These are phyloP conservation scores for Stylosanthes scabra DNA, from an alignment of 331 rosid species.

Conservation along the genomic window DNA sequence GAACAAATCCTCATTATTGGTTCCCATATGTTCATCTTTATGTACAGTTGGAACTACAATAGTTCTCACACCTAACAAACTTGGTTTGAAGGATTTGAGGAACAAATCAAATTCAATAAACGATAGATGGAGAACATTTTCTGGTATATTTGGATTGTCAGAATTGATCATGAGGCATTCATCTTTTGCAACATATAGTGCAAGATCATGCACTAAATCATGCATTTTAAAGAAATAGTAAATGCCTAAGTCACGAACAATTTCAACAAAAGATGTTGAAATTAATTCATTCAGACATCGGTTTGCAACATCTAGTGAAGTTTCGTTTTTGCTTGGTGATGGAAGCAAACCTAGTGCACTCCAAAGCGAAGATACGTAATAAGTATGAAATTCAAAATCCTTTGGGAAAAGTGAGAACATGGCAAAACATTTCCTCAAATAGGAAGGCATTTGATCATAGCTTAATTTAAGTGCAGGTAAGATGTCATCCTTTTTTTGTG, in stretches of 20 bases:
- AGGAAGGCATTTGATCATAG: too few relatives aligned
- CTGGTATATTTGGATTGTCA: background rate
- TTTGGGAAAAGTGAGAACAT: constrained; percentile 1
- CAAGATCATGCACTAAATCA: constrained; percentile 36
- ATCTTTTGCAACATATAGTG: constrained; percentile 20
- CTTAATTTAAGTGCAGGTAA: constrained; percentile 4
- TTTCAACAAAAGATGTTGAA: constrained; percentile 19
- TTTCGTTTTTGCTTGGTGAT: background rate
- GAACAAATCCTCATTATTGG: background rate
- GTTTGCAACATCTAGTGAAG: constrained; percentile 6
- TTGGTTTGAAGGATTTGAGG: background rate
- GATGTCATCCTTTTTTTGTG: background rate
- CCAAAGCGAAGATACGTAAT: background rate
- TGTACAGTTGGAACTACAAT: constrained; percentile 24
- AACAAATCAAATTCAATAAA: background rate
- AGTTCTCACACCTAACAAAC: constrained; percentile 16
- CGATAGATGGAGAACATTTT: constrained; percentile 26
- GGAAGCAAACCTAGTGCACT: constrained; percentile 30
- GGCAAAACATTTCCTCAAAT: too few relatives aligned
- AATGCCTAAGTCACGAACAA: rapidly evolving
- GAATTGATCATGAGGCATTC: background rate
- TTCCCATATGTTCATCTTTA: too few relatives aligned
- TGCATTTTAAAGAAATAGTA: background rate
- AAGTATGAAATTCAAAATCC: rapidly evolving
- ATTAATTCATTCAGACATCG: constrained; percentile 10